A percentile compares a stretch with the other conserved stretches of the same genome.
phyloP scores from a whole-genome alignment of 2,329 filamentous ascomycete species.

The Lanzia echinophila region DNA sequence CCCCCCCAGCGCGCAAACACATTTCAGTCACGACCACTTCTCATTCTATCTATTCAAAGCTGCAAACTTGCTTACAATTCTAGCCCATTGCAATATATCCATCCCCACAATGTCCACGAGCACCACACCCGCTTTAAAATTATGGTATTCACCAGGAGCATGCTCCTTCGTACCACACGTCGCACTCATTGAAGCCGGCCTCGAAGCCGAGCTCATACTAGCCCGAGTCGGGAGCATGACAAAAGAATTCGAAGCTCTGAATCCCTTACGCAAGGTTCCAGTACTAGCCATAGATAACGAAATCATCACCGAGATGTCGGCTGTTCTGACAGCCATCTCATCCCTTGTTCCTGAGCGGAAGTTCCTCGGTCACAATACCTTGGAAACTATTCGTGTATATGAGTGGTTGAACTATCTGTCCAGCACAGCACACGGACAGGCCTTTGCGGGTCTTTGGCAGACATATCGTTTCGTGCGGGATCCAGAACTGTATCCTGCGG shows the following conservation, averaged over 20 bases:
- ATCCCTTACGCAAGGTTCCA: slow-evolving; percentile 32
- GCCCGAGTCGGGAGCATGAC: slow-evolving; percentile 3
- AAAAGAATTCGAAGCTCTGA: slow-evolving; percentile 16
- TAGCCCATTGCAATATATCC: too few relatives aligned
- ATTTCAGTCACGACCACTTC: too few relatives aligned
- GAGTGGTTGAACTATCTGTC: slow-evolving; percentile 34
- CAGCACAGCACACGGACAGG: slow-evolving; percentile 29
- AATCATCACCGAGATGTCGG: slow-evolving; percentile 31
- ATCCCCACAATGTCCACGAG: too few relatives aligned
- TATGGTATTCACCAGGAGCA: slow-evolving; percentile 25
- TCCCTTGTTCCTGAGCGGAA: slow-evolving; percentile 26
- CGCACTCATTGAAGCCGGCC: slow-evolving; percentile 25
- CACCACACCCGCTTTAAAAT: too few relatives aligned
- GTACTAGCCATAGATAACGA: slow-evolving; percentile 25
- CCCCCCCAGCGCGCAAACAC: too few relatives aligned
- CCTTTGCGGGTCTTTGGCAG: slow-evolving; percentile 25
- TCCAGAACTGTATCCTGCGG: slow-evolving; percentile 25
- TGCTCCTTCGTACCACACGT: slow-evolving; percentile 32
- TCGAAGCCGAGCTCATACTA: slow-evolving; percentile 19
- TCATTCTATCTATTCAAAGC: too few relatives aligned
- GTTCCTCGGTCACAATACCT: slow-evolving; percentile 26
- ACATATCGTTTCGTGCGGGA: too few relatives aligned
- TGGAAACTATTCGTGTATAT: slow-evolving; percentile 29
- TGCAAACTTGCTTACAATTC: too few relatives aligned
- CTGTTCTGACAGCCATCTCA: slow-evolving; percentile 25